Evolutionary conservation across 345 rosid species (phyloP), one percentile per base, ranked within the genome.

Genomic region (Camelina laxa): DNA sequence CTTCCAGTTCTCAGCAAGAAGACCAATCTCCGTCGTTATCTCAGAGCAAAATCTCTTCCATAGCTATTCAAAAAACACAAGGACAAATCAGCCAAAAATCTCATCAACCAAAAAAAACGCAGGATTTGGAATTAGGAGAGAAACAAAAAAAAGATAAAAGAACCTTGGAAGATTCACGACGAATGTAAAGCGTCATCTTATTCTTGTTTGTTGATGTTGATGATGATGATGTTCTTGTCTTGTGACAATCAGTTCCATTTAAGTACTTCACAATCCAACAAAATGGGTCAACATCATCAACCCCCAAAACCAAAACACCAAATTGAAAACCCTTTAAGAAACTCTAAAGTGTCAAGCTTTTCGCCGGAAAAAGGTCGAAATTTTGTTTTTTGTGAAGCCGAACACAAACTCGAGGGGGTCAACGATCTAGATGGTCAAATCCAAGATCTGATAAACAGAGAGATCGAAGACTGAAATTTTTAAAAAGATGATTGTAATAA

Each of bases 31-130:
- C 48, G 96, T 83, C 19, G 80, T 75, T 58, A 80, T 80, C 88
- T 95, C 99, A 36, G 96, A 85, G 83, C 89, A 92, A 70, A 92
- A 67, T 84, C 96, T 95, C 86, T 95, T 95, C 98, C 99, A 95
- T 19, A 92, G 83, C 99, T 95, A 80, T 79, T 57, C 47, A 69
- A 49, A 16, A 41, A 56, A 69, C 16, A 27, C 7, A 33, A 33
- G 7, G 9, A 33, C 9, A 11, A 53, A 78, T 77, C 59, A 74
- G 81, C 63, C 7, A 20, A 71, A 6, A 22, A 30, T 27, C 7
- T 17, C 30, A 27, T 3, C 4, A 24, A 24, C 4, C 4, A 22
- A 33, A 50, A 39, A 41, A 31, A 65, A 59, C 63, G 63, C 72
- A 77, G 63, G 66, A 48, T 20, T 20, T 22, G 30, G 36, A 59